Conservation (phyloP, 352 stramenopile species). For the Globisporangium uncinulatum region DNA sequence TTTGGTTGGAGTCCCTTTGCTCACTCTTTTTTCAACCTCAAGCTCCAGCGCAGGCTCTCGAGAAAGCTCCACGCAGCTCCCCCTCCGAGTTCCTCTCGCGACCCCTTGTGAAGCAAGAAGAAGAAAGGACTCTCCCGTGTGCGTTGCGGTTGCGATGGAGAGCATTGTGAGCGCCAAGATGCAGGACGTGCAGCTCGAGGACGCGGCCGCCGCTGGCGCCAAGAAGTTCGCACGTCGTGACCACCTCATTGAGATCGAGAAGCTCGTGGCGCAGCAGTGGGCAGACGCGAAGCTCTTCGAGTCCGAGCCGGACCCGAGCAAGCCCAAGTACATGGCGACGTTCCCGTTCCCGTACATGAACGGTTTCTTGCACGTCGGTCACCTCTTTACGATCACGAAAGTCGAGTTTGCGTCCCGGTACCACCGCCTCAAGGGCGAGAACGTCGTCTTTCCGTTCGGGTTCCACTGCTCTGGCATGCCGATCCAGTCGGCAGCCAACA, state of each 20-base stretch:
- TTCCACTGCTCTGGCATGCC: constrained; percentile 99
- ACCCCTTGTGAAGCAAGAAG: background rate
- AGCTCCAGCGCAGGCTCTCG: too few relatives aligned
- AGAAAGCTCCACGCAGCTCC: background rate
- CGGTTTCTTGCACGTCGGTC: constrained; percentile 97
- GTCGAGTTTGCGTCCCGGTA: constrained; percentile 90
- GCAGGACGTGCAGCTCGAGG: constrained; percentile 67
- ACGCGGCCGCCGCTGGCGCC: constrained; percentile 28
- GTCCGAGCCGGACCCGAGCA: constrained; percentile 66
- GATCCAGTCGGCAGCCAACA: constrained; percentile 99
- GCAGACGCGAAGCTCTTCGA: constrained; percentile 88
- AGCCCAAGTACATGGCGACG: constrained; percentile 97
- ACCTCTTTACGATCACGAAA: constrained; percentile 98
- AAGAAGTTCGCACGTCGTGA: constrained; percentile 88
- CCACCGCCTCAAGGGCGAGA: constrained; percentile 97
- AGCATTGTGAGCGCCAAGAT: constrained; percentile 69
- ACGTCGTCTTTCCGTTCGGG: constrained; percentile 98
- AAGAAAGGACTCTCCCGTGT: background rate
- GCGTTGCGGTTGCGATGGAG: constrained; percentile 26
- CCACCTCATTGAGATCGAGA: constrained; percentile 90
- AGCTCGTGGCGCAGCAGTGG: constrained; percentile 88
- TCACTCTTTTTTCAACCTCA: background rate
- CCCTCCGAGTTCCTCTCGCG: too few relatives aligned
- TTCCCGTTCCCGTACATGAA: constrained; percentile 99
- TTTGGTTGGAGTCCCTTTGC: too few relatives aligned